These are phyloP conservation scores for Lactarius akahatsu DNA, from an alignment of 768 basidiomycete species.

Conservation along the genomic window DNA sequence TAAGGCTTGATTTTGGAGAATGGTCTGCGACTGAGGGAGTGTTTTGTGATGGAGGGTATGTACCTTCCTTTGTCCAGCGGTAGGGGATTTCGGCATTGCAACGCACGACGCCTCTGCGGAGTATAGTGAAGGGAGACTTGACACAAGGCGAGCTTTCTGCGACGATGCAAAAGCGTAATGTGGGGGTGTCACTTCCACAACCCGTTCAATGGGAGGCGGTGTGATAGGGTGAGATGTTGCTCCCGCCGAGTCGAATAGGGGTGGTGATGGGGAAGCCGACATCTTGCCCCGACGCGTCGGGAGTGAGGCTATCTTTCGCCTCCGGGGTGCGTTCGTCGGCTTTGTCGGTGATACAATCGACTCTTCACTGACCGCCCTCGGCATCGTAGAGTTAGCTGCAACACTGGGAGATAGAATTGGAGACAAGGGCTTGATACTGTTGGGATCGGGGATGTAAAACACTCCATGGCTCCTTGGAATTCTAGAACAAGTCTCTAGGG, in stretches of 20 bases:
- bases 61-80: background rate
- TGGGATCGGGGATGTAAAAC: background rate
- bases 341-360: background rate
- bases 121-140: background rate
- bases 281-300: constrained; percentile 3
- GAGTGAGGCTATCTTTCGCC: constrained; percentile 16
- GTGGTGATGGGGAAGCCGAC: background rate
- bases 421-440: background rate
- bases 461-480: background rate
- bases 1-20: background rate
- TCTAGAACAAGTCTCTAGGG: no score
- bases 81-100: background rate
- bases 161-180: background rate
- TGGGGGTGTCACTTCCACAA: background rate
- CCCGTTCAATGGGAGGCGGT: background rate
- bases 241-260: background rate
- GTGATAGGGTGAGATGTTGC: background rate
- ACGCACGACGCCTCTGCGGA: background rate
- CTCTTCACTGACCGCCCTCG: background rate
- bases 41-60: background rate
- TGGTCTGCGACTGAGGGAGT: background rate
- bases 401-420: background rate
- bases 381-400: background rate
- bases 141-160: background rate
- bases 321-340: background rate